phyloP scores from a whole-genome alignment of 306 rosid genomes.

The Vigna trinervia region DNA sequence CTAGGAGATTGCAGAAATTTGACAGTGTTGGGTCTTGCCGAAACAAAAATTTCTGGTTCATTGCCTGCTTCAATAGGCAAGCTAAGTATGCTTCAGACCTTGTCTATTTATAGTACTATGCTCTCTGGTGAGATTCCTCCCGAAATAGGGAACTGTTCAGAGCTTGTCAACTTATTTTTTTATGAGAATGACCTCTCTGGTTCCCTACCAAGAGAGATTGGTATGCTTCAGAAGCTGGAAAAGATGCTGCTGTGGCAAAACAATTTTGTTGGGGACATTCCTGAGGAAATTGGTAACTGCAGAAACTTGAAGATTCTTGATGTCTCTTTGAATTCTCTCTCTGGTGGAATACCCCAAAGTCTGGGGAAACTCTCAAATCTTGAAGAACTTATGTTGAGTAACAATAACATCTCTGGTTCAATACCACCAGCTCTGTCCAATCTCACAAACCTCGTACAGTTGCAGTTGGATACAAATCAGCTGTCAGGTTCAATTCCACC shows the following conservation, averaged over 20 bases:
- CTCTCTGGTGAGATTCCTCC: slow-evolving; percentile 83
- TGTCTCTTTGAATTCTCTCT: slow-evolving; percentile 73
- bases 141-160: slow-evolving; percentile 86
- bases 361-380: slow-evolving; percentile 69
- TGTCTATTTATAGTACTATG: slow-evolving; percentile 78
- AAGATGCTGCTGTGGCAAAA: slow-evolving; percentile 86
- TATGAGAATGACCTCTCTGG: slow-evolving; percentile 80
- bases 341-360: slow-evolving; percentile 74
- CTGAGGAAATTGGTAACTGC: slow-evolving; percentile 78
- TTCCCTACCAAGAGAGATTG: slow-evolving; percentile 68
- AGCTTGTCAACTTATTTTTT: slow-evolving; percentile 75
- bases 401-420: slow-evolving; percentile 79
- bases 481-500: slow-evolving; percentile 76
- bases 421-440: slow-evolving; percentile 68
- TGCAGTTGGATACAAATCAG: slow-evolving; percentile 80
- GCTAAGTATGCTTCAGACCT: slow-evolving; percentile 61
- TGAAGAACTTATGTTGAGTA: slow-evolving; percentile 88
- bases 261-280: slow-evolving; percentile 64
- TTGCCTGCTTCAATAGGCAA: slow-evolving; percentile 76
- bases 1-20: slow-evolving; percentile 75
- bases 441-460: slow-evolving; percentile 71
- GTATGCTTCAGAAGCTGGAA: slow-evolving; percentile 76
- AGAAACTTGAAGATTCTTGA: slow-evolving; percentile 67
- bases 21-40: slow-evolving; percentile 75
- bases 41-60: slow-evolving; percentile 73